These are phyloP conservation scores for Myxozyma mucilagina DNA, from an alignment of 805 yeast genomes.

Conservation along the genomic window DNA sequence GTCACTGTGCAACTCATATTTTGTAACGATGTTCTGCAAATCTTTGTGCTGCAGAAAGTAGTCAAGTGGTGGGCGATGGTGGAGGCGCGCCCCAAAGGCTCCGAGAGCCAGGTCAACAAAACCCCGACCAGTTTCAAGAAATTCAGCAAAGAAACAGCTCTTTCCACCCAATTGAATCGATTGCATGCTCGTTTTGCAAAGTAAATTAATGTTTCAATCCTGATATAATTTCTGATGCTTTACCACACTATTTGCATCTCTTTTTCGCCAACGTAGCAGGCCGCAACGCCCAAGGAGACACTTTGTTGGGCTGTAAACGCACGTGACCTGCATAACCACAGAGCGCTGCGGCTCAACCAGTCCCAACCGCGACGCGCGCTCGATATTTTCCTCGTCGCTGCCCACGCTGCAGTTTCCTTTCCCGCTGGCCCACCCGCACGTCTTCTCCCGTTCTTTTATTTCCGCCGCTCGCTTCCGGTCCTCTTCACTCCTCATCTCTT, in stretches of 20 bases:
- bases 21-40: no score
- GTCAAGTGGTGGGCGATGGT: background rate
- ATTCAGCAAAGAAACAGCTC: background rate
- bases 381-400: background rate
- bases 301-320: slow-evolving; percentile 5
- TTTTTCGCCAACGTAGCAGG: background rate
- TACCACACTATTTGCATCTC: background rate
- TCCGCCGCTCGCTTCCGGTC: slow-evolving; percentile 4
- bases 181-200: background rate
- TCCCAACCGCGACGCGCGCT: slow-evolving; percentile 16
- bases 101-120: background rate
- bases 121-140: background rate
- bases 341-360: background rate
- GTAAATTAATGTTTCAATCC: background rate
- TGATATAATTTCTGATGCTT: background rate
- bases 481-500: slow-evolving; percentile 3
- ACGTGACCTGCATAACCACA: background rate
- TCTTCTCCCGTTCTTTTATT: background rate
- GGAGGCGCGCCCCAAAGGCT: slow-evolving; percentile 4
- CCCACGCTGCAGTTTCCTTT: background rate
- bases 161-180: background rate
- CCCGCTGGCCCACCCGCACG: slow-evolving; percentile 8
- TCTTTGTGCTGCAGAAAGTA: no score
- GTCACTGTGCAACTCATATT: no score
- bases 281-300: background rate